Base-by-base conservation (phyloP, 2,329 filamentous ascomycete species). In the Fusarium sororula region DNA sequence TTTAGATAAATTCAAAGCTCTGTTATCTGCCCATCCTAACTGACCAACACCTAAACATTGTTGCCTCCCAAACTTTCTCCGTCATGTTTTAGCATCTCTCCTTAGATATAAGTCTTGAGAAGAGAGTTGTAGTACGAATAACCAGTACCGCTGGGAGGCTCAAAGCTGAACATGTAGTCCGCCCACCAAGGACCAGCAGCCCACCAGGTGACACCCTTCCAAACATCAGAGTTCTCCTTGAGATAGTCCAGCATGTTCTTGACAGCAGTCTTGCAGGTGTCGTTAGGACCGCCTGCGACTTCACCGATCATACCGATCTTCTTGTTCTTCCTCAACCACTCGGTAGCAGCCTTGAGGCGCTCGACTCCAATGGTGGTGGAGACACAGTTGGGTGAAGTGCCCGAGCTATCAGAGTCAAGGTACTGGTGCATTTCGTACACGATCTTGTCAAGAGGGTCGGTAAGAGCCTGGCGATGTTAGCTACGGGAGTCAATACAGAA, bases 341-440 rank as follows among this genome's bases (percentile, higher is more conserved):
- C 78, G 14, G 88, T 90, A 11, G 88, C 88, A 12, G 80, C 83
- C 10, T 78, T 78, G 32, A 90, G 67, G 28, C 88, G 84, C 79
- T 89, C 84, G 3, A 76, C 80, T 47, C 88, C 88, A 62, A 89
- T 85, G 7, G 84, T 85, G 17, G 78, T 75, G 32, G 84, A 87
- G 13, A 89, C 87, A 75, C 88, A 90, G 41, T 75, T 71, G 1
- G 79, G 64, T 15, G 80, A 80, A 2, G 87, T 89, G 7, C 88
- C 88, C 4, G 87, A 89, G 59, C 85, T 84, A 76, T 90, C 88
- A 2, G 79, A 77, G 81, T 90, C 88, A 18, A 90, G 85, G 78
- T 90, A 90, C 83, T 90, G 88, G 79, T 90, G 88, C 87, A 90
- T 89, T 82, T 90, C 85, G 78, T 87, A 89, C 65, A 89, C 80